Conservation (phyloP, 495 filamentous ascomycete genomes). For the Chlorociboria aeruginascens region DNA sequence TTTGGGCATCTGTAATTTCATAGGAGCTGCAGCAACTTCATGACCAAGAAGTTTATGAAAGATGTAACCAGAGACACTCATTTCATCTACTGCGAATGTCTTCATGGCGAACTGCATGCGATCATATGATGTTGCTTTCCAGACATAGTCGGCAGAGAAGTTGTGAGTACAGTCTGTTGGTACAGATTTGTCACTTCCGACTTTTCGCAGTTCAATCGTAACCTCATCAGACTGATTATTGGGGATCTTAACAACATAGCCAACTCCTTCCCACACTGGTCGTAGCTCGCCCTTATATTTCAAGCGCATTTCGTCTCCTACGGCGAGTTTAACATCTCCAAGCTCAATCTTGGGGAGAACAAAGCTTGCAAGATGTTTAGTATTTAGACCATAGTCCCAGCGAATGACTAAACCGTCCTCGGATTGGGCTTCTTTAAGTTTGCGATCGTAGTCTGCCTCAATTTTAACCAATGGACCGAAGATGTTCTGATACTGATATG, state of each 20-base stretch:
- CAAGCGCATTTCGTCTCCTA: constrained; percentile 96
- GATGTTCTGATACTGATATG: constrained; percentile 98
- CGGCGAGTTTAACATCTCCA: constrained; percentile 94
- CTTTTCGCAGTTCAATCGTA: constrained; percentile 83
- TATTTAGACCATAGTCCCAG: constrained; percentile 95
- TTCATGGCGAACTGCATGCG: constrained; percentile 99
- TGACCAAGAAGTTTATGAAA: constrained; percentile 96
- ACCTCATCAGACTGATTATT: constrained; percentile 99
- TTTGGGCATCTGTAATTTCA: constrained; percentile 94
- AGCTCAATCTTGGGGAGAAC: constrained; percentile 94
- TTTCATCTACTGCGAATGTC: constrained; percentile 95
- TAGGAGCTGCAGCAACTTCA: constrained; percentile 87
- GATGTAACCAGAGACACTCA: constrained; percentile 97
- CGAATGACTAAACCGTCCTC: constrained; percentile 89
- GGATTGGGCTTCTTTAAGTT: constrained; percentile 95
- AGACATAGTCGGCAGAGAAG: constrained; percentile 97
- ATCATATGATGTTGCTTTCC: constrained; percentile 98
- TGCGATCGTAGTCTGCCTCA: constrained; percentile 98
- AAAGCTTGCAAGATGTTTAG: constrained; percentile 95
- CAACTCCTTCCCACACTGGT: constrained; percentile 92
- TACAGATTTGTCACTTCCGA: constrained; percentile 84
- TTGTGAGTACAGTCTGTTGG: constrained; percentile 97
- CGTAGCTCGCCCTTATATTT: constrained; percentile 94
- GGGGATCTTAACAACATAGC: constrained; percentile 98
- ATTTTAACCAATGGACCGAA: constrained; percentile 98